Percentiles rank a stretch among this genome's conserved stretches.
Conservation (phyloP, 2,329 filamentous ascomycete species). For the Phyllosticta paracitricarpa region DNA sequence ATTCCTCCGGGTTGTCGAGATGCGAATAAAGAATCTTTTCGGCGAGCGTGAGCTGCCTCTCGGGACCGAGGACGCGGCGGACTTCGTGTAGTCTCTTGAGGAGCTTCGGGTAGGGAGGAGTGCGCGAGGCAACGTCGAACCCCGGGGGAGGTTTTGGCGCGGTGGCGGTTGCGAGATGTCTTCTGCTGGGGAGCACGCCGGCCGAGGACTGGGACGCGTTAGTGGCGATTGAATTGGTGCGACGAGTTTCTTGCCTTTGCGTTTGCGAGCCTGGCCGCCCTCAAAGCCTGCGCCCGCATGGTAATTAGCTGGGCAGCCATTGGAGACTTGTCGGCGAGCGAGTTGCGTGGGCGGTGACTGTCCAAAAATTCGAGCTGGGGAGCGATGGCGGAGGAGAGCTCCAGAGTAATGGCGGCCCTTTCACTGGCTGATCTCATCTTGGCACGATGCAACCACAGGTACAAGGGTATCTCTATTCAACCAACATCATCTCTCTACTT, state of each 20-base stretch:
- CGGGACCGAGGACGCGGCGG: conserved; percentile 56
- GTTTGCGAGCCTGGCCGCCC: conserved; percentile 22
- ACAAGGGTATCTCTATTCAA: conserved; percentile 1
- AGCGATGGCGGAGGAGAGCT: conserved; percentile 9
- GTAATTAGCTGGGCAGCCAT: conserved; percentile 13
- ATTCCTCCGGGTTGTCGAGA: conserved; percentile 80
- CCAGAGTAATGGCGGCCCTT: conserved; percentile 3
- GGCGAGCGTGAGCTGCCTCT: conserved; percentile 65
- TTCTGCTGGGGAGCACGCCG: conserved; percentile 15
- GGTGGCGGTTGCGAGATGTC: conserved; percentile 26
- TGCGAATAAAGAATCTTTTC: conserved; percentile 99
- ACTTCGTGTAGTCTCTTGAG: conserved; percentile 69
- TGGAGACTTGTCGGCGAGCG: conserved; percentile 4
- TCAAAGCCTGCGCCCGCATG: conserved; percentile 26
- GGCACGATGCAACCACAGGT: not conserved
- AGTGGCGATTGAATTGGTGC: not conserved
- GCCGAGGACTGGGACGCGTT: conserved; percentile 20
- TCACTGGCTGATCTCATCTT: conserved; percentile 3
- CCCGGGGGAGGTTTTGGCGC: conserved; percentile 17
- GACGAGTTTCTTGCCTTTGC: conserved; percentile 20
- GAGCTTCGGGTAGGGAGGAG: conserved; percentile 74
- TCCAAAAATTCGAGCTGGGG: conserved; percentile 8
- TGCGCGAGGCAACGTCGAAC: conserved; percentile 43
- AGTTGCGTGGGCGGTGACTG: not conserved
- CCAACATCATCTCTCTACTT: not conserved